Evolutionary conservation across 495 filamentous ascomycete genomes (phyloP), one percentile per base, ranked within the genome.

Genomic region (Penicillium lividum): DNA sequence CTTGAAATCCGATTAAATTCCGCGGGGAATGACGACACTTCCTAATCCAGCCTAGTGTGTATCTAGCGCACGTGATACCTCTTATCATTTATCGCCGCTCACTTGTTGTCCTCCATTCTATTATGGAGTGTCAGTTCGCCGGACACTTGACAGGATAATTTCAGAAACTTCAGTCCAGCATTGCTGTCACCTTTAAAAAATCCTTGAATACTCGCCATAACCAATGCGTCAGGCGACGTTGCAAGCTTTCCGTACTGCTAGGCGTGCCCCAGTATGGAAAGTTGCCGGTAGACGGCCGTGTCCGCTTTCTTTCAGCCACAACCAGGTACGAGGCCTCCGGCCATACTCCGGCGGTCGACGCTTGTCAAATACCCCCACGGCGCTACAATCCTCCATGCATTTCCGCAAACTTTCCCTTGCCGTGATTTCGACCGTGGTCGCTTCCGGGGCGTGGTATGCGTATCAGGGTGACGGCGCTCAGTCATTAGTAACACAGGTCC

Each of bases 211-310:
- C 16, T 10, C 31, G 33, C 48, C 51, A 51, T 54, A 54, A 59
- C 64, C 67, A 77, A 89, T 89, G 86, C 86, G 85, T 82, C 84
- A 81, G 78, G 85, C 78, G 68, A 78, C 80, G 65, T 64, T 84
- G 52, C 84, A 85, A 73, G 81, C 76, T 56, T 77, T 86, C 64
- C 84, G 85, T 67, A 80, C 82, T 73, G 79, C 83, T 72, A 83
- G 82, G 72, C 81, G 83, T 61, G 73, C 73, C 55, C 76, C 76
- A 62, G 72, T 80, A 68, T 84, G 83, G 67, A 83, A 79, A 70
- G 63, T 77, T 59, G 64, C 73, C 71, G 65, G 69, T 78, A 78
- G 78, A 55, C 77, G 66, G 68, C 67, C 73, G 48, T 68, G 74
- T 57, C 68, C 74, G 66, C 60, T 73, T 53, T 72, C 76, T 62